A percentile compares a stretch with the other conserved stretches of the same genome.
phyloP scores from a whole-genome alignment of 768 basidiomycete species.

The Terana coerulea region DNA sequence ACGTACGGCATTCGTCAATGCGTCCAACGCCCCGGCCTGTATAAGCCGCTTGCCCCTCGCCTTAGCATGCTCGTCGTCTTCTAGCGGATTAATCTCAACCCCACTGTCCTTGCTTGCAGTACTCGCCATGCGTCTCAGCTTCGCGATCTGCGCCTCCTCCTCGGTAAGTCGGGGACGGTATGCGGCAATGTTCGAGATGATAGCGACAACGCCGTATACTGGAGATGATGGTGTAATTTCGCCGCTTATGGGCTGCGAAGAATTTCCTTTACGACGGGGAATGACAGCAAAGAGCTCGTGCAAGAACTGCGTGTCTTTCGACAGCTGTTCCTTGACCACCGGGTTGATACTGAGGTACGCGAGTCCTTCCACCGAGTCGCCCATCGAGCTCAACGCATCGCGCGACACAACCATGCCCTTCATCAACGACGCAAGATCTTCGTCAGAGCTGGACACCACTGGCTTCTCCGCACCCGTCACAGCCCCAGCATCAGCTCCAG shows the following conservation, averaged over 20 bases:
- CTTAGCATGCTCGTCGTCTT: constrained; percentile 66
- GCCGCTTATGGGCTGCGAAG: constrained; percentile 10
- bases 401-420: constrained; percentile 48
- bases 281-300: constrained; percentile 52
- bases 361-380: constrained; percentile 78
- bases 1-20: constrained; percentile 54
- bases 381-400: constrained; percentile 38
- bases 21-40: constrained; percentile 57
- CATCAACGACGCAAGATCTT: constrained; percentile 50
- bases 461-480: constrained; percentile 15
- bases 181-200: constrained; percentile 70
- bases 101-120: constrained; percentile 27
- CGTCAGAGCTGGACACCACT: constrained; percentile 29
- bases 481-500: constrained; percentile 41
- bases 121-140: constrained; percentile 71
- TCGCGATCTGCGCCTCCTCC: constrained; percentile 81
- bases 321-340: constrained; percentile 57
- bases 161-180: constrained; percentile 70
- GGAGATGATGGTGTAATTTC: constrained; percentile 45
- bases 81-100: constrained; percentile 34
- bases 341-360: constrained; percentile 76
- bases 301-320: constrained; percentile 51
- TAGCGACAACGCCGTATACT: constrained; percentile 73
- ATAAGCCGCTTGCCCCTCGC: constrained; percentile 55
- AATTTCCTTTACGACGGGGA: constrained; percentile 41